These are phyloP conservation scores for Fusarium sp. DNA, from an alignment of 2,329 filamentous ascomycete species.

Conservation along the genomic window DNA sequence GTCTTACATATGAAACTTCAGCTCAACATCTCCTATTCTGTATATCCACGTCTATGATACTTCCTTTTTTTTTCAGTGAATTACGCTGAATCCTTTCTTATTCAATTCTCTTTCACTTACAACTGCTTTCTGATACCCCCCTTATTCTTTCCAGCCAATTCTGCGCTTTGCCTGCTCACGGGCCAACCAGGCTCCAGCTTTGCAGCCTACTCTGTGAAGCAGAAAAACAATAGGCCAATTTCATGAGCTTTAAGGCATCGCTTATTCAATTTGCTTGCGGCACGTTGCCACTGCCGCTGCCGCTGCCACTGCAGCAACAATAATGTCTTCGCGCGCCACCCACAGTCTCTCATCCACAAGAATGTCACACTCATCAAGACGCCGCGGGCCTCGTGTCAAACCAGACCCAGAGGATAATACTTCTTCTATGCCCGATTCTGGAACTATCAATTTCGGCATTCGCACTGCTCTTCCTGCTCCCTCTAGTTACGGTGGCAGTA, in stretches of 20 bases:
- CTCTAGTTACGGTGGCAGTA: constrained; percentile 35
- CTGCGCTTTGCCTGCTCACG: not conserved
- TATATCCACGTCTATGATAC: constrained; percentile 11
- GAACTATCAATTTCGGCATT: constrained; percentile 12
- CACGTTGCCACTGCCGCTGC: not conserved
- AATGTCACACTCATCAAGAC: constrained; percentile 39
- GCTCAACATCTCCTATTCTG: constrained; percentile 1
- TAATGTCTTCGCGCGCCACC: constrained; percentile 31
- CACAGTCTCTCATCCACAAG: constrained; percentile 18
- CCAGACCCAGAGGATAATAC: constrained; percentile 39
- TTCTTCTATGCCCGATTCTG: constrained; percentile 26
- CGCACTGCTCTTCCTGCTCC: constrained; percentile 23
- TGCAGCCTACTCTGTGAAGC: not conserved
- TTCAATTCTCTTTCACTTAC: not conserved
- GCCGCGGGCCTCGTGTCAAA: constrained; percentile 43
- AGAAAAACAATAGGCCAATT: constrained; percentile 7
- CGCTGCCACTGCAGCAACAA: not conserved
- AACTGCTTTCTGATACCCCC: constrained; percentile 1
- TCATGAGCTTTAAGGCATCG: not conserved
- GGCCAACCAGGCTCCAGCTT: not conserved
- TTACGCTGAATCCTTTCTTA: not conserved
- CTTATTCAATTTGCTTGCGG: not conserved
- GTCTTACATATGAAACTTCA: constrained; percentile 27
- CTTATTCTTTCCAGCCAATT: not conserved
- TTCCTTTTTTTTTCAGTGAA: not conserved